A percentile compares a stretch with the other conserved stretches of the same genome.
phyloP scores from a whole-genome alignment of 768 basidiomycete genomes.

The Tremella yokohamensis region DNA sequence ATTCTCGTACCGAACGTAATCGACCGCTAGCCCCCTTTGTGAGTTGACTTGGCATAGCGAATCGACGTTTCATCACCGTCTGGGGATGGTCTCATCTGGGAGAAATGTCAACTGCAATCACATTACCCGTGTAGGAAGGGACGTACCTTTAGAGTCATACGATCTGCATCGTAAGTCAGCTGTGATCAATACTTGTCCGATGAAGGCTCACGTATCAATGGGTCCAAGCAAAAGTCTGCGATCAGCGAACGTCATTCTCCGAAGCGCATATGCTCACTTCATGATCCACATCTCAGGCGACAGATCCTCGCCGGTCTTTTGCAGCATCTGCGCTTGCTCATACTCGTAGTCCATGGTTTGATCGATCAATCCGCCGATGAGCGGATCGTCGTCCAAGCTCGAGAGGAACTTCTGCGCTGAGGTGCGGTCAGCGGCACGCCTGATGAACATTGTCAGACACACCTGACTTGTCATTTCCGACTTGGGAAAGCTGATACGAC shows the following conservation, averaged over 20 bases:
- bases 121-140: no score
- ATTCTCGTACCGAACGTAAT: no score
- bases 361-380: constrained; percentile 51
- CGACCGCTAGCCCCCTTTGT: no score
- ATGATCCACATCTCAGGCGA: constrained; percentile 51
- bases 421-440: constrained; percentile 18
- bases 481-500: constrained; percentile 46
- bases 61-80: no score
- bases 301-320: constrained; percentile 39
- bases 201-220: constrained; percentile 29
- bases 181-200: neutral
- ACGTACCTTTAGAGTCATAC: constrained; percentile 20
- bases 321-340: constrained; percentile 43
- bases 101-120: no score
- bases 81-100: no score
- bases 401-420: constrained; percentile 39
- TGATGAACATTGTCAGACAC: constrained; percentile 9
- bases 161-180: constrained; percentile 10
- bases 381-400: constrained; percentile 49
- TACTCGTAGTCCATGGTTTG: constrained; percentile 44
- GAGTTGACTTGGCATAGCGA: no score
- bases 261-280: constrained; percentile 25
- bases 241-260: no score
- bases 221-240: constrained; percentile 34
- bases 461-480: constrained; percentile 50